phyloP scores from a whole-genome alignment of 1,139 yeast genomes.

The Magnusiomyces sp. region DNA sequence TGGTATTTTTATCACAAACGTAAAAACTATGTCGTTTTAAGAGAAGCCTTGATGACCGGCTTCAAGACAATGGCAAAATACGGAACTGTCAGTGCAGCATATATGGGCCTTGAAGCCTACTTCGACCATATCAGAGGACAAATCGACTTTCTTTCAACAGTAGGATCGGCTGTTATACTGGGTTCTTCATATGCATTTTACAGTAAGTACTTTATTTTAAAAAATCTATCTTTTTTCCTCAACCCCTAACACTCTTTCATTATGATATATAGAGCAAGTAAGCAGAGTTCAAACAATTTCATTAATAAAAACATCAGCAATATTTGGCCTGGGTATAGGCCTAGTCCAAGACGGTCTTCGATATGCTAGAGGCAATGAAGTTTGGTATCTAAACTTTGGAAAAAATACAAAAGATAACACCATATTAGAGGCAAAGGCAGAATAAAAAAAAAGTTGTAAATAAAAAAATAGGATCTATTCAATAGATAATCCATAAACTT shows the following conservation, averaged over 20 bases:
- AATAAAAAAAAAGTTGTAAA: background rate
- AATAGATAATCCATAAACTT: too few species aligned
- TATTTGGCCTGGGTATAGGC: slow-evolving; percentile 54
- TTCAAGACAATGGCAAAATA: slow-evolving; percentile 39
- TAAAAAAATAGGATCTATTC: too few species aligned
- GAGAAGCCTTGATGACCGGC: slow-evolving; percentile 44
- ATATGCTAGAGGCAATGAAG: slow-evolving; percentile 48
- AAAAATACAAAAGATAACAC: background rate
- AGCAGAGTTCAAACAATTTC: slow-evolving; percentile 38
- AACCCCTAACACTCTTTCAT: background rate
- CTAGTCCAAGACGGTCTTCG: slow-evolving; percentile 56
- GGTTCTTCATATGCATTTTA: slow-evolving; percentile 46
- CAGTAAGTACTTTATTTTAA: slow-evolving; percentile 23
- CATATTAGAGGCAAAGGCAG: background rate
- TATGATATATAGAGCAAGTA: slow-evolving; percentile 25
- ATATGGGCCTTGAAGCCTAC: slow-evolving; percentile 55
- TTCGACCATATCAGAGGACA: slow-evolving; percentile 49
- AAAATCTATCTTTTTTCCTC: background rate
- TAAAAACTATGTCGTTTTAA: slow-evolving; percentile 66
- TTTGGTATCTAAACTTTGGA: slow-evolving; percentile 45
- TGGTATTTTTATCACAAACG: slow-evolving; percentile 88
- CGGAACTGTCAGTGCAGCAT: slow-evolving; percentile 41
- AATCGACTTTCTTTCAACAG: slow-evolving; percentile 55
- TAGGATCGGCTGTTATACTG: slow-evolving; percentile 44
- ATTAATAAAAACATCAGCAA: slow-evolving; percentile 45